phyloP scores from a whole-genome alignment of 2,329 filamentous ascomycete species.

The Talaromyces verruculosus region DNA sequence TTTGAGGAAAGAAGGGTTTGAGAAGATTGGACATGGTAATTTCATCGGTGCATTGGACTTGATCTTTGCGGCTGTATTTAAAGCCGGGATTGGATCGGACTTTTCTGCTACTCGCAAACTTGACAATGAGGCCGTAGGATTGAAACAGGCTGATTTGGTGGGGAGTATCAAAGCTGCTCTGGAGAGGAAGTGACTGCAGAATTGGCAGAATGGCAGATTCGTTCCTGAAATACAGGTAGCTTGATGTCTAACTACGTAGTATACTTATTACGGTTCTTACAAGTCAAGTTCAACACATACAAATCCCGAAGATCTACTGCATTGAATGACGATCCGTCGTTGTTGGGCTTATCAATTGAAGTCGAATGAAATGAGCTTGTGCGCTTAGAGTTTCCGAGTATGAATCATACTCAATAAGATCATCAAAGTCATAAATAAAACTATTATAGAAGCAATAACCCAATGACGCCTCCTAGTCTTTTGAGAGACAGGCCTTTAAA shows the following conservation, averaged over 20 bases:
- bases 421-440: neutral
- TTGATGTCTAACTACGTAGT: neutral
- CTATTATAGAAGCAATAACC: neutral
- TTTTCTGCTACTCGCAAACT: constrained; percentile 10
- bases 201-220: neutral
- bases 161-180: neutral
- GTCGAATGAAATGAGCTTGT: neutral
- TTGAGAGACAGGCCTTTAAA: neutral
- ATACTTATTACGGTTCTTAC: neutral
- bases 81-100: constrained; percentile 12
- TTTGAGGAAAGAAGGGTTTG: constrained; percentile 4
- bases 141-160: neutral
- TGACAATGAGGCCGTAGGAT: constrained; percentile 6
- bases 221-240: neutral
- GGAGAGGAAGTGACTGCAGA: neutral
- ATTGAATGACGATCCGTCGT: neutral
- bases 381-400: neutral
- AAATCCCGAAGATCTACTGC: neutral
- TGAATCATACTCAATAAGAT: neutral
- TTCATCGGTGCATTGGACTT: constrained; percentile 13
- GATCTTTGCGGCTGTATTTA: constrained; percentile 14
- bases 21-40: constrained; percentile 10
- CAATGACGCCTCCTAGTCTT: neutral
- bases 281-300: neutral
- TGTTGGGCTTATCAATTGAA: neutral